phyloP scores from a whole-genome alignment of 805 yeast genomes.

The Lipomyces oligophaga region DNA sequence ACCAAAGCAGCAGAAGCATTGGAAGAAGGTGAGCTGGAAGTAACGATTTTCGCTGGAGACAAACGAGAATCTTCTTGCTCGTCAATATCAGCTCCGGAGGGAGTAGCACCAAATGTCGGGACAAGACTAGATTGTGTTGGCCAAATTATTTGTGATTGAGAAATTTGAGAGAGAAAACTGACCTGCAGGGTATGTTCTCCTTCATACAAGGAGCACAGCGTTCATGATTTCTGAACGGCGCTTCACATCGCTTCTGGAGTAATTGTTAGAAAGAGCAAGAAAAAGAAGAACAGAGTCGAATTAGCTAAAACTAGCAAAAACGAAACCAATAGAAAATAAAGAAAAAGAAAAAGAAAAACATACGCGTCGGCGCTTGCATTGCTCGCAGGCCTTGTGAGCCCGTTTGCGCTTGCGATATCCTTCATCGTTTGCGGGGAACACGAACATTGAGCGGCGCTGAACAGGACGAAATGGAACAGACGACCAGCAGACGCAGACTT shows the following conservation, averaged over 20 bases:
- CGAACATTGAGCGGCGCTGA: constrained; percentile 41
- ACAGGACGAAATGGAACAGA: too few species aligned
- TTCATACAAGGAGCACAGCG: constrained; percentile 38
- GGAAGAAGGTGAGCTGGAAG: too few species aligned
- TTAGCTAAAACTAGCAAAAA: neutral
- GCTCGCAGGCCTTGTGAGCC: constrained; percentile 43
- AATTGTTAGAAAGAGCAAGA: neutral
- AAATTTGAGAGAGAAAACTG: too few species aligned
- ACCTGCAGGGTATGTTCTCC: constrained; percentile 35
- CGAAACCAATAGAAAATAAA: constrained; percentile 1
- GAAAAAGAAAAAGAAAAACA: constrained; percentile 6
- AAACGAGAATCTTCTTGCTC: too few species aligned
- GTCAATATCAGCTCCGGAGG: too few species aligned
- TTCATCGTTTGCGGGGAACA: constrained; percentile 44
- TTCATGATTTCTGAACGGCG: constrained; percentile 31
- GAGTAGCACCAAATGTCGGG: too few species aligned
- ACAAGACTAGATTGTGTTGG: too few species aligned
- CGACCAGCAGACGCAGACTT: too few species aligned
- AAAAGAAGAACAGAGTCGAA: neutral
- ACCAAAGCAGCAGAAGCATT: too few species aligned
- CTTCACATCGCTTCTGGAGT: constrained; percentile 35
- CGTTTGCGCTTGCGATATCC: constrained; percentile 44
- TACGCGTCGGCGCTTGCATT: constrained; percentile 40
- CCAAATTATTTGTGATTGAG: too few species aligned
- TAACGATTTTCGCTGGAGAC: too few species aligned